Evolutionary conservation across 768 basidiomycete genomes (phyloP), one percentile per base, ranked within the genome.

Genomic region (Crassisporium funariophilum): DNA sequence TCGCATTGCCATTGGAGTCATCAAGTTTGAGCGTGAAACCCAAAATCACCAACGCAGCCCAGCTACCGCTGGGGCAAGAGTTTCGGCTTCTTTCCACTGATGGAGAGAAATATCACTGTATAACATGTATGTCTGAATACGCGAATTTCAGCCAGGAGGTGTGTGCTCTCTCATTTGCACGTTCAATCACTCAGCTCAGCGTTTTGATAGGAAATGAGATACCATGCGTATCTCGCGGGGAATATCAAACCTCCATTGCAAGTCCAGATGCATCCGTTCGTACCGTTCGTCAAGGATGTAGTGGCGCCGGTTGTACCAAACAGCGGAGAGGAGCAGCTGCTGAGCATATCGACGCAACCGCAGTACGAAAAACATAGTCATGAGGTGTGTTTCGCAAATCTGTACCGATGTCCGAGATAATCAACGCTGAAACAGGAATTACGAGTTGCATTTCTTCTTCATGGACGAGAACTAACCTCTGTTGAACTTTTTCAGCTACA

Each of bases 381-480:
- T 52, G 79, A 81, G 74, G 79, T 79, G 43, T 31, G 47, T 35
- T 16, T 39, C 29, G 29, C 23, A 38, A 23, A 21, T 35, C 12
- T 35, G 21, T 19, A 11, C 29, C 9, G 12, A 16, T 23, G 16
- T 33, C 12, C 7, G 4, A 5, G 29, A 25, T 23, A 13, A 41
- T 16, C 24, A 16, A 33, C 41, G 41, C 15, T 50, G 11, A 16
- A 17, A 4, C 23, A 82, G 80, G 80, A 82, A 63, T 71, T 81
- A 31, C 78, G 78, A 35, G 53, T 81, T 36, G 77, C 78, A 0
- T 74, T 52, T 45, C 49, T 70, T 24, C 59, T 66, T n/a, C 63
- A 66, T 31, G 67, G 73, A 0, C 72, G 73, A 29, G 75, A 78
- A 49, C 66, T 78, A 39, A 71, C 68, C 3, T 81, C 79, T 2